A percentile compares a stretch with the other conserved stretches of the same genome.
Evolutionary conservation across 257 asterid genomes (phyloP).

Genomic region (Solanum commersonii): DNA sequence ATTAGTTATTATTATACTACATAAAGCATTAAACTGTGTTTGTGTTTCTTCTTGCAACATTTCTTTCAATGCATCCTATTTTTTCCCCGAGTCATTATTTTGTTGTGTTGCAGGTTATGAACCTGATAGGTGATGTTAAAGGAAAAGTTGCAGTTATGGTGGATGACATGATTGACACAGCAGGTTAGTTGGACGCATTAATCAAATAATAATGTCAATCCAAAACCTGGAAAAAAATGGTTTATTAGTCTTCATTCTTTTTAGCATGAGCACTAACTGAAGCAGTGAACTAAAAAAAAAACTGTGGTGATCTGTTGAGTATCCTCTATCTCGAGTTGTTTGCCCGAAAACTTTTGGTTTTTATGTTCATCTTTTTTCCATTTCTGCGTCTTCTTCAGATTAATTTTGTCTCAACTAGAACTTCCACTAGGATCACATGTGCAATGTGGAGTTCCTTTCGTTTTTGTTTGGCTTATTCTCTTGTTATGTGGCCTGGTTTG

Average conservation of each 20-base stretch:
- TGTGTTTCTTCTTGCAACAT: neutral
- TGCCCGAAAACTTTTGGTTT: neutral
- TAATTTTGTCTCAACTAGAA: neutral
- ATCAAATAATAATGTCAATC: neutral
- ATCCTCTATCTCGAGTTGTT: neutral
- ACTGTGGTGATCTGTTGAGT: neutral
- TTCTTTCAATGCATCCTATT: neutral
- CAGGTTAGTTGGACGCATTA: conserved; percentile 40
- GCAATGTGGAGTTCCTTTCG: neutral
- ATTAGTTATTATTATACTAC: neutral
- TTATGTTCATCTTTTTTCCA: neutral
- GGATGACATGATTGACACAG: conserved; percentile 97
- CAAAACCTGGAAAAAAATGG: neutral
- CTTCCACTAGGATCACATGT: neutral
- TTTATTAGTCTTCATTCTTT: neutral
- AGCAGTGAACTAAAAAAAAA: neutral
- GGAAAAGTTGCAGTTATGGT: conserved; percentile 96
- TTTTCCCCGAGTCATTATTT: neutral
- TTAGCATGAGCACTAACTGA: neutral
- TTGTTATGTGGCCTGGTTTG: neutral
- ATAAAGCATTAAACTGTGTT: neutral
- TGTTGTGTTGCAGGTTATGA: conserved; percentile 59
- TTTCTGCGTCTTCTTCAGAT: neutral
- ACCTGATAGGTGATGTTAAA: conserved; percentile 85
- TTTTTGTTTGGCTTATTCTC: neutral